Base-by-base conservation (phyloP, 768 basidiomycete genomes). In the Agaricus subrufescens region DNA sequence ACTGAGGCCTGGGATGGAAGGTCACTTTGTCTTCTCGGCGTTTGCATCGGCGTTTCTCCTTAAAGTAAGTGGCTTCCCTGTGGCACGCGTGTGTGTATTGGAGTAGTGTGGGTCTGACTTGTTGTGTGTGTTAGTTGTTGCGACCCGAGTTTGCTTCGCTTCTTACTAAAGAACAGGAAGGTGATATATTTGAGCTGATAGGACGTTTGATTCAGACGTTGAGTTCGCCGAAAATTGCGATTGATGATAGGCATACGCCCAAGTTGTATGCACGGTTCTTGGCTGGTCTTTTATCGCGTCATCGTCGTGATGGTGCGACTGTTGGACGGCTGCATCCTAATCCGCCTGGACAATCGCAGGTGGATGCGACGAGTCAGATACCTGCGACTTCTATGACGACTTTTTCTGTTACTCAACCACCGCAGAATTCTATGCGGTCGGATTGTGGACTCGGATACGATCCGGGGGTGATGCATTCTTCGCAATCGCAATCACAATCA, bases 21-120 rank as follows among this genome's bases (percentile, higher is more conserved):
- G 86, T 2, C 84, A 89, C 64, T 91, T 91, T 59, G 77, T 91
- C 31, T 91, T 91, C 63, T 81, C 85, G 2, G 81, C 87, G 1
- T 92, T 92, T 64, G 89, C 90, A 0, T 89, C 87, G 26, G 90
- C 89, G 0, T 92, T 91, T 72, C 72, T 92, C 52, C 80, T 91
- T 60, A 91, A 91, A 79, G 87, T 87, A 49, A 9, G 72, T 66
- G 6, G 29, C 26, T 46, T 10, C 8, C 40, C 26, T 10, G 34
- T 30, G 31, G 19, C n/a, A n/a, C n/a, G n/a, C 1, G 19, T 19
- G 19, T 19, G 19, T 19, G 19, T 19, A 46, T 52, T 14, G 37
- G 6, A 39, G 29, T 27, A 3, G 34, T 34, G 23, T 14, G 31
- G 1, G 38, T 30, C 50, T 56, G 38, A 50, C 43, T 5, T 50